phyloP scores from a whole-genome alignment of 495 filamentous ascomycete genomes.

The Penicillium nucicola region DNA sequence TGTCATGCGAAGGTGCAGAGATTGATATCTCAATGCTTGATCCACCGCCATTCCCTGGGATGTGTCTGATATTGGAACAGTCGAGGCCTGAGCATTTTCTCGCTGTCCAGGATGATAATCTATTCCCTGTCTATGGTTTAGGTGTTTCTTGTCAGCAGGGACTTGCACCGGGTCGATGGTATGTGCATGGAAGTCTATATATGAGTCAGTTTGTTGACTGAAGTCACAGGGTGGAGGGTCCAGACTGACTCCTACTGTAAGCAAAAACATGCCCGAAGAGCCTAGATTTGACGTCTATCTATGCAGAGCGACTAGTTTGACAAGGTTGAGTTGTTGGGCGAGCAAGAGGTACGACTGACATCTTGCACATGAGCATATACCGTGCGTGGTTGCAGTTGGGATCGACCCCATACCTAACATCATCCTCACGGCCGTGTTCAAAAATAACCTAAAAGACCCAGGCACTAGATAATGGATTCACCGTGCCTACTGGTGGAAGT shows the following conservation, averaged over 20 bases:
- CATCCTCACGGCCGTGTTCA: no score
- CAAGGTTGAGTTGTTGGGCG: no score
- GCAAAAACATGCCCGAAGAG: no score
- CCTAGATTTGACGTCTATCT: no score
- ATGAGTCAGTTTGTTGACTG: background rate
- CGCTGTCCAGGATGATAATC: background rate
- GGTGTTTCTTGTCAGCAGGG: background rate
- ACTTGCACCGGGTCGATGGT: background rate
- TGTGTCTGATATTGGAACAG: background rate
- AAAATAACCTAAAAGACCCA: background rate
- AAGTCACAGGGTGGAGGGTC: no score
- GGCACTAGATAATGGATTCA: background rate
- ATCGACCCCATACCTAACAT: no score
- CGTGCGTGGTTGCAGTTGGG: no score
- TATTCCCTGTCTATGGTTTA: background rate
- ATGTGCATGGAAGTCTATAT: background rate
- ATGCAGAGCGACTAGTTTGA: no score
- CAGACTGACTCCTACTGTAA: no score
- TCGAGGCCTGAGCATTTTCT: constrained; percentile 1
- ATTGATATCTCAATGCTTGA: background rate
- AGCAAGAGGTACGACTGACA: no score
- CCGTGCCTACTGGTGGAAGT: background rate
- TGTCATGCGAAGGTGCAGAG: constrained; percentile 4
- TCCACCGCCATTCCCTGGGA: background rate
- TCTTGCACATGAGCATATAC: no score